Evolutionary conservation across 768 basidiomycete species (phyloP), one percentile per base, ranked within the genome.

Genomic region (Pilatotrama ljubarskyi): DNA sequence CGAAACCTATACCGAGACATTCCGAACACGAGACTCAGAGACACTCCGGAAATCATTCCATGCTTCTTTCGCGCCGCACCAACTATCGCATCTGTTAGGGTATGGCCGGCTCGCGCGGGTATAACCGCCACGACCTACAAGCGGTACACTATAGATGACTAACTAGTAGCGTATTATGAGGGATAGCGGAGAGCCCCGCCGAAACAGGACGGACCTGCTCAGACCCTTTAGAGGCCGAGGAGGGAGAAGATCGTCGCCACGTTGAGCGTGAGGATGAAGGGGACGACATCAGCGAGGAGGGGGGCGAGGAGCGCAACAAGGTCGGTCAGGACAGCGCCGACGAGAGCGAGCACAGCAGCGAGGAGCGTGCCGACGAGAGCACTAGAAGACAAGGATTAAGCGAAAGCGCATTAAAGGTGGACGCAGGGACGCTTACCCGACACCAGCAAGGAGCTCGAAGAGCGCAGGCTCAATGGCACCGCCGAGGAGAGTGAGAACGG

Each of bases 231-330:
- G 55, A 74, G 46, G 43, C 61, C 65, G 53, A 75, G 62, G 58
- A 74, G 24, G 57, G 53, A 55, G 47, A 67, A 48, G 57, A 76
- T 38, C 26, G 54, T 46, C 22, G 46, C 49, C 38, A 70, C 53
- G 44, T 63, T 58, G 48, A 77, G 70, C 17, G 43, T 49, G 38
- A 61, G 13, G 49, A 75, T 56, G 53, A 73, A 52, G 20, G 55
- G 22, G 13, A 64, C 14, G 51, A 69, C 56, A 18, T 51, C 53
- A 13, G 51, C 46, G 37, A 75, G 25, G 47, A 70, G 48, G 46
- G 66, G 66, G 18, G 61, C 22, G 17, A 76, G 58, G 40, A 61
- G 38, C 9, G 58, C 58, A 22, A 68, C 53, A 44, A 76, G 59
- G 63, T 65, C 70, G 29, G 48, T 50, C 35, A 73, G 61, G 50